Evolutionary conservation across 768 basidiomycete genomes (phyloP).

Genomic region (Hygrophoropsis aurantiaca): DNA sequence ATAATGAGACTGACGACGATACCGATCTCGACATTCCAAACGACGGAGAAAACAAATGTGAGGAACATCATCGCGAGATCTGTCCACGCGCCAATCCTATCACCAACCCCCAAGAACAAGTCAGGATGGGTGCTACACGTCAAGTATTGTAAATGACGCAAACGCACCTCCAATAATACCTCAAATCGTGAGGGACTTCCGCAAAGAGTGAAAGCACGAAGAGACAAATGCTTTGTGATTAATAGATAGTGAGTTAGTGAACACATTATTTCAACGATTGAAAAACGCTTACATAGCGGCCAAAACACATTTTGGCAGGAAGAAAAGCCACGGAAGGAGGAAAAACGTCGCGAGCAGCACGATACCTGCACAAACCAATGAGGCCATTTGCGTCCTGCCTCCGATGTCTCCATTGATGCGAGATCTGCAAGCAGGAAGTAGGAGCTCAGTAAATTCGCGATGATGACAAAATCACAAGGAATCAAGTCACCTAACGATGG

Average conservation of each 20-base stretch:
- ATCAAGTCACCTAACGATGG: slow-evolving; percentile 59
- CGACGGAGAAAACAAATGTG: slow-evolving; percentile 83
- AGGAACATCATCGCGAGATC: slow-evolving; percentile 85
- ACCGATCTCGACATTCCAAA: slow-evolving; percentile 92
- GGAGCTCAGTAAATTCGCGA: not conserved
- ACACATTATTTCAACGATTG: not conserved
- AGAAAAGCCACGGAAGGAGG: slow-evolving; percentile 82
- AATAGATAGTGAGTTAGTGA: slow-evolving; percentile 5
- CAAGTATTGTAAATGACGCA: not conserved
- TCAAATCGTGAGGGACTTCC: slow-evolving; percentile 85
- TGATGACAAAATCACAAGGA: too few species aligned
- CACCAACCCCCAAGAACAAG: too few species aligned
- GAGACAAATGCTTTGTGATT: slow-evolving; percentile 69
- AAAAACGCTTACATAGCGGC: slow-evolving; percentile 75
- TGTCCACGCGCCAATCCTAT: slow-evolving; percentile 88
- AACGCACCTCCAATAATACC: slow-evolving; percentile 78
- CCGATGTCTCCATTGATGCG: slow-evolving; percentile 91
- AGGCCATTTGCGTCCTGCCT: slow-evolving; percentile 86
- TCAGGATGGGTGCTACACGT: too few species aligned
- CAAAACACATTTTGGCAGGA: slow-evolving; percentile 86
- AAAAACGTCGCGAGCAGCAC: slow-evolving; percentile 88
- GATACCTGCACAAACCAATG: slow-evolving; percentile 69
- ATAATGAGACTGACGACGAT: slow-evolving; percentile 87
- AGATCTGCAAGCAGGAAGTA: slow-evolving; percentile 40
- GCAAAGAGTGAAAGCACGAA: slow-evolving; percentile 82